Percentiles rank a stretch among this genome's conserved stretches.
Evolutionary conservation across 129 eudicot genomes (phyloP).

Genomic region (Logfia minima): DNA sequence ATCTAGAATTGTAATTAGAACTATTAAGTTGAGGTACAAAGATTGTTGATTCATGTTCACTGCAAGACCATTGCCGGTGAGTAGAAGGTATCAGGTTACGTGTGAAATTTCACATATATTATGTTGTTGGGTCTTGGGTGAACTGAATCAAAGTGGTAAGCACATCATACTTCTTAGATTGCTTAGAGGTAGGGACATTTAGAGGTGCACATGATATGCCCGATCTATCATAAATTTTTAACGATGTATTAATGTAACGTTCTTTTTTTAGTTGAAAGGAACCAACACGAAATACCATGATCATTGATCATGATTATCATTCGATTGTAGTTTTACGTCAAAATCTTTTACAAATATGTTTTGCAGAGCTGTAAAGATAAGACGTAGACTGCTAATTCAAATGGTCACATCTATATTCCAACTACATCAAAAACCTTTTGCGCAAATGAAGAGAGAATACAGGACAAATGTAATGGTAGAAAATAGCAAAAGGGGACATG

Average conservation of each 20-base stretch:
- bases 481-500: not conserved
- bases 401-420: not conserved
- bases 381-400: not conserved
- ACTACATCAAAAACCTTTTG: not conserved
- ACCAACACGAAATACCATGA: not conserved
- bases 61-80: too few relatives aligned
- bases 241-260: too few relatives aligned
- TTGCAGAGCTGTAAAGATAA: not conserved
- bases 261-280: not conserved
- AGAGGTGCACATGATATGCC: not conserved
- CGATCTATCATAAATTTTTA: too few relatives aligned
- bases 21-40: too few relatives aligned
- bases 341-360: too few relatives aligned
- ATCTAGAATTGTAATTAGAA: too few relatives aligned
- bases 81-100: too few relatives aligned
- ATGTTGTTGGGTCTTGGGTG: too few relatives aligned
- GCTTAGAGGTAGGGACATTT: not conserved
- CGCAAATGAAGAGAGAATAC: not conserved
- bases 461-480: conserved; percentile 1
- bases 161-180: not conserved
- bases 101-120: too few relatives aligned
- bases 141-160: too few relatives aligned
- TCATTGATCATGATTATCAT: not conserved
- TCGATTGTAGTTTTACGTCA: not conserved
- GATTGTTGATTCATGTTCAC: too few relatives aligned